Evolutionary conservation across 352 stramenopile genomes (phyloP).

Genomic region (Phytophthora pisi): DNA sequence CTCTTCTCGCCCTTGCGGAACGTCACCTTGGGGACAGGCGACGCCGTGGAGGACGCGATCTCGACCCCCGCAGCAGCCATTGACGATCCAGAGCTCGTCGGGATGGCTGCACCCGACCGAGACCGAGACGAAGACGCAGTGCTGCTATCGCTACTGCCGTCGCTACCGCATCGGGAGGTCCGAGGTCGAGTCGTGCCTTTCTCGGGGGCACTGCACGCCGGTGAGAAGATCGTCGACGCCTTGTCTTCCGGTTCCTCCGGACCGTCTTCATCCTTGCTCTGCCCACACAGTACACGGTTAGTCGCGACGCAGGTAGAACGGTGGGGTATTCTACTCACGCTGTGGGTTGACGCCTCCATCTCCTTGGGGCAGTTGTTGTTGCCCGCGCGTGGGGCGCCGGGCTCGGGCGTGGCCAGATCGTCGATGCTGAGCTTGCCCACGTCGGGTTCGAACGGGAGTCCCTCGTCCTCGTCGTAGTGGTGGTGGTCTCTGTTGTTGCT

Average conservation of each 20-base stretch:
- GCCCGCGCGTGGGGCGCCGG: constrained; percentile 9
- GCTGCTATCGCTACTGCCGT: constrained; percentile 29
- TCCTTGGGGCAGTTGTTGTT: constrained; percentile 32
- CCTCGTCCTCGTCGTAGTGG: background rate
- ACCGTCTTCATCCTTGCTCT: constrained; percentile 18
- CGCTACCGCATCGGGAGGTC: constrained; percentile 13
- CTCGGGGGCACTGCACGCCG: constrained; percentile 3
- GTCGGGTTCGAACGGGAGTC: constrained; percentile 11
- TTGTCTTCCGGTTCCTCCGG: constrained; percentile 34
- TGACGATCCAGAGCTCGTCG: constrained; percentile 5
- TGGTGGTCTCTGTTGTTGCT: constrained; percentile 24
- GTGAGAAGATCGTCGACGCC: constrained; percentile 1
- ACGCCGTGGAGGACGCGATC: constrained; percentile 5
- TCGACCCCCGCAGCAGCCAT: background rate
- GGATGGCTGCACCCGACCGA: constrained; percentile 4
- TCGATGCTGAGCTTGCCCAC: constrained; percentile 19
- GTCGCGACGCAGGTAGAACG: background rate
- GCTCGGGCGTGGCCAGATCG: constrained; percentile 7
- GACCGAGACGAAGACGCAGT: constrained; percentile 17
- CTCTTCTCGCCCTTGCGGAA: constrained; percentile 82
- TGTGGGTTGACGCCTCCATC: constrained; percentile 1
- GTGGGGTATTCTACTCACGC: constrained; percentile 13
- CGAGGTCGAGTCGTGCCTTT: constrained; percentile 6
- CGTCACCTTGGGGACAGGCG: constrained; percentile 37
- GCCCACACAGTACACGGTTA: constrained; percentile 2